phyloP scores from a whole-genome alignment of 75 land plant genomes.

The Larix kaempferi region DNA sequence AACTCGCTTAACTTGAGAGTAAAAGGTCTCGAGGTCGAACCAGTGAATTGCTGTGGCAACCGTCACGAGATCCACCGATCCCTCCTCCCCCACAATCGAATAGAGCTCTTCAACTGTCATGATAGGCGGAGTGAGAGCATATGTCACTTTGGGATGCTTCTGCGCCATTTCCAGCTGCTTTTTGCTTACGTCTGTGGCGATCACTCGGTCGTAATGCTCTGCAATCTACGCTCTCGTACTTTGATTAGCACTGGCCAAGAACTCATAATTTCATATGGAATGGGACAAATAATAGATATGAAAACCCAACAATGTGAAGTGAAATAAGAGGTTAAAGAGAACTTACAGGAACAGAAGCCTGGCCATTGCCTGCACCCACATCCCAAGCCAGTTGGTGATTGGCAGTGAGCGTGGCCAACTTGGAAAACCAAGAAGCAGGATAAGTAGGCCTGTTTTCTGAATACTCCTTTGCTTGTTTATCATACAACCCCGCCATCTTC shows the following conservation, averaged over 20 bases:
- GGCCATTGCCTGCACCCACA: constrained; percentile 85
- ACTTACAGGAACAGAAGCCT: constrained; percentile 59
- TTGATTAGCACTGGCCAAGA: no score
- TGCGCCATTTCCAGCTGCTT: constrained; percentile 28
- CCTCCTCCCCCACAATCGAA: constrained; percentile 26
- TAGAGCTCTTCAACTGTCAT: constrained; percentile 17
- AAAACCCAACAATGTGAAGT: not conserved
- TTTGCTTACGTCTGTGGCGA: constrained; percentile 54
- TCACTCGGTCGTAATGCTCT: constrained; percentile 43
- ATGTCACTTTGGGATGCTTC: constrained; percentile 29
- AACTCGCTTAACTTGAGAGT: constrained; percentile 31
- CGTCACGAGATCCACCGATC: constrained; percentile 41
- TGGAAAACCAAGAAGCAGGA: constrained; percentile 64
- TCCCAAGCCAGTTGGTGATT: constrained; percentile 58
- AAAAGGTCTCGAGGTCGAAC: constrained; percentile 56
- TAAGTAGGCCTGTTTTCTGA: constrained; percentile 52
- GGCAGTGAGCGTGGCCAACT: constrained; percentile 29
- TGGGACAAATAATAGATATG: no score
- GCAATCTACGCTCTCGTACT: constrained; percentile 22
- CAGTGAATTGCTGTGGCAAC: constrained; percentile 57
- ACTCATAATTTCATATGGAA: no score
- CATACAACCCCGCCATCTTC: constrained; percentile 46
- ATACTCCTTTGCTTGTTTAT: constrained; percentile 61
- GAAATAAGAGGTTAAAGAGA: not conserved
- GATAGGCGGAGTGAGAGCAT: constrained; percentile 23